These are phyloP conservation scores for Colletotrichum tofieldiae DNA, from an alignment of 2,329 filamentous ascomycete genomes.

Conservation along the genomic window DNA sequence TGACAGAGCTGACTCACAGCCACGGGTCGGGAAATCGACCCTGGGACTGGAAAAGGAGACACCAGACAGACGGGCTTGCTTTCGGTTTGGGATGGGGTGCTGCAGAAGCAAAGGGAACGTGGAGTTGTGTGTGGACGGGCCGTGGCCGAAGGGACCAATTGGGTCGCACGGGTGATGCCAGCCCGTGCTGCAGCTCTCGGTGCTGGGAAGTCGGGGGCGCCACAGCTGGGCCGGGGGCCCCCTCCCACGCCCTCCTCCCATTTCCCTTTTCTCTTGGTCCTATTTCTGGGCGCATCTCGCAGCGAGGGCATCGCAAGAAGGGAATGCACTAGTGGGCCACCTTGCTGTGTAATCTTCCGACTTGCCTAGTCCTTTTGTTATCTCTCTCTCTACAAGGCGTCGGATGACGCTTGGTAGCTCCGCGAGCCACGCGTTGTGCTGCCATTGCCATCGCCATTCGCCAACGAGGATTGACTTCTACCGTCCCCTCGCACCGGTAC, in stretches of 20 bases:
- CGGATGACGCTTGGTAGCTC: not conserved
- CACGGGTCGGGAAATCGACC: slow-evolving; percentile 12
- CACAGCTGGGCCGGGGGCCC: slow-evolving; percentile 23
- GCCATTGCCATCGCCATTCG: slow-evolving; percentile 3
- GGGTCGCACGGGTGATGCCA: slow-evolving; percentile 27
- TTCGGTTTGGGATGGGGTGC: not conserved
- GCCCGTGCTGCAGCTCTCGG: slow-evolving; percentile 35
- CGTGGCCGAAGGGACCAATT: slow-evolving; percentile 22
- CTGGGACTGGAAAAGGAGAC: slow-evolving; percentile 16
- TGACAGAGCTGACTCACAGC: not conserved
- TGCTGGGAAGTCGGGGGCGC: slow-evolving; percentile 16
- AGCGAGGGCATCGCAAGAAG: slow-evolving; percentile 1
- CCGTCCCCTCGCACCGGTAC: slow-evolving; percentile 7
- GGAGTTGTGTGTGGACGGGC: not conserved
- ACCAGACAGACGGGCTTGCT: not conserved
- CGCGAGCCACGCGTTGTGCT: too few species aligned
- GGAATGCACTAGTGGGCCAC: not conserved
- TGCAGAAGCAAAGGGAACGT: slow-evolving; percentile 11
- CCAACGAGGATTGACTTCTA: not conserved
- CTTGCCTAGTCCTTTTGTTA: not conserved
- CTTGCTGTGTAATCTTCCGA: not conserved
- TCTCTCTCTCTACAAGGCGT: not conserved
- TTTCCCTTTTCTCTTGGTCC: slow-evolving; percentile 28
- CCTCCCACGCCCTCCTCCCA: slow-evolving; percentile 32
- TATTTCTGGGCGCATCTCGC: slow-evolving; percentile 6